phyloP scores from a whole-genome alignment of 179 eudicot species.

The Actinidia chinensis region DNA sequence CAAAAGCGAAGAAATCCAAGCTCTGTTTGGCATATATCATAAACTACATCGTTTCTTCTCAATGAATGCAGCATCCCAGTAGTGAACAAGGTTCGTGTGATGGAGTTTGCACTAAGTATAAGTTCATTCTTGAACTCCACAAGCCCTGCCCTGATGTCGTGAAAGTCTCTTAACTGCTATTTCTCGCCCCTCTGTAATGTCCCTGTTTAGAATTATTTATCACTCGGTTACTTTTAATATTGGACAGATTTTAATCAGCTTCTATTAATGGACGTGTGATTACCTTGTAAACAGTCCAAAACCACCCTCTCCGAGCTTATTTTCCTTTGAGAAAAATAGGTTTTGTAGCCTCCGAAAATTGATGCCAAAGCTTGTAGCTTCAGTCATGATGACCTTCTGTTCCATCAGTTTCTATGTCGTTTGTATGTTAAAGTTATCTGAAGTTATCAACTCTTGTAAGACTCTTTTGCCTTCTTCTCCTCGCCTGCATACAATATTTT shows the following conservation, averaged over 20 bases:
- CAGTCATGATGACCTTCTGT: constrained; percentile 18
- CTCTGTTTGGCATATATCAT: constrained; percentile 36
- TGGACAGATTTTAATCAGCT: neutral
- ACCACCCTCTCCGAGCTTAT: constrained; percentile 41
- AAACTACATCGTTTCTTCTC: constrained; percentile 26
- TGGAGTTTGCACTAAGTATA: constrained; percentile 33
- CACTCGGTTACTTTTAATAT: neutral
- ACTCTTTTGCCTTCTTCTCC: constrained; percentile 21
- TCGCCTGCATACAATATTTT: constrained; percentile 16
- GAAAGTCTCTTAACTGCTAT: constrained; percentile 34
- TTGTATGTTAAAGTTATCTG: constrained; percentile 18
- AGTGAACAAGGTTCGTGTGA: constrained; percentile 30
- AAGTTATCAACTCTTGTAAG: constrained; percentile 19
- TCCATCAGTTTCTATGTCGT: constrained; percentile 16
- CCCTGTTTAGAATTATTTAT: constrained; percentile 25
- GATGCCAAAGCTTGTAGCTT: constrained; percentile 22
- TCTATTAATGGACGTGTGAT: neutral
- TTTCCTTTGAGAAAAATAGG: constrained; percentile 30
- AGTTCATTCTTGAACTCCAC: constrained; percentile 32
- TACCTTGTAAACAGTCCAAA: constrained; percentile 42
- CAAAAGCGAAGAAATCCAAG: constrained; percentile 27
- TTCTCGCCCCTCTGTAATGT: constrained; percentile 23
- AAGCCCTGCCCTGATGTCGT: constrained; percentile 29
- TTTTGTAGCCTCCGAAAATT: constrained; percentile 29
- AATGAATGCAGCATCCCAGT: constrained; percentile 29